phyloP scores from a whole-genome alignment of 805 yeast species.

The Saccharomycopsis sp. region DNA sequence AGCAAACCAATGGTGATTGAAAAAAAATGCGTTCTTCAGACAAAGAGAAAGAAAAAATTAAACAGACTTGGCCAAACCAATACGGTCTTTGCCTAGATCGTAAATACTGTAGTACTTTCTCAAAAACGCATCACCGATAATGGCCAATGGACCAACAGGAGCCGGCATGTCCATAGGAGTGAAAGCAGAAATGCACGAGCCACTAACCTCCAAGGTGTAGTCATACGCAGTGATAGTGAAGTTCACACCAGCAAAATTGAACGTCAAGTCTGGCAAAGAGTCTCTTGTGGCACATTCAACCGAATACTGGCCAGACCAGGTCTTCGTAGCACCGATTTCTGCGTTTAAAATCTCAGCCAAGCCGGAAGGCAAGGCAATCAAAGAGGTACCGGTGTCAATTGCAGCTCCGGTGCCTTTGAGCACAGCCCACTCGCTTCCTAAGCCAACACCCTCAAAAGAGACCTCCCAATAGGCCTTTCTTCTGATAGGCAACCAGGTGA shows the following conservation, averaged over 20 bases:
- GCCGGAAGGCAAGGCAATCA: slow-evolving; percentile 90
- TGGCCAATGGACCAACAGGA: slow-evolving; percentile 94
- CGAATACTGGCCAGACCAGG: slow-evolving; percentile 96
- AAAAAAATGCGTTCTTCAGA: too few species aligned
- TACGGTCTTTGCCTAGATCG: slow-evolving; percentile 85
- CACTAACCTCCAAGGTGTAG: slow-evolving; percentile 89
- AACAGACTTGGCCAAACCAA: slow-evolving; percentile 82
- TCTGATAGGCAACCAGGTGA: slow-evolving; percentile 95
- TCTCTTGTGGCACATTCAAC: slow-evolving; percentile 86
- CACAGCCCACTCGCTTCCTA: slow-evolving; percentile 88
- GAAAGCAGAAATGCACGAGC: slow-evolving; percentile 93
- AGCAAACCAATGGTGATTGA: neutral
- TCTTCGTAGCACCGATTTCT: slow-evolving; percentile 94
- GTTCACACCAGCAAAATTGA: slow-evolving; percentile 83
- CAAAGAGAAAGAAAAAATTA: slow-evolving; percentile 25
- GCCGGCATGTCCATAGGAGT: slow-evolving; percentile 97
- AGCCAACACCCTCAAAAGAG: slow-evolving; percentile 77
- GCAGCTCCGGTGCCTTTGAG: slow-evolving; percentile 88
- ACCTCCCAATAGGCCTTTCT: slow-evolving; percentile 99
- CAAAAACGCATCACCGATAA: slow-evolving; percentile 95
- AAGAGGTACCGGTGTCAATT: slow-evolving; percentile 96
- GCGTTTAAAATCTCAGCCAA: slow-evolving; percentile 92
- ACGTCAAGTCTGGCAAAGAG: slow-evolving; percentile 82
- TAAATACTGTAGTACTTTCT: slow-evolving; percentile 92
- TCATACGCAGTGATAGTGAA: slow-evolving; percentile 86